A percentile compares a stretch with the other conserved stretches of the same genome.
phyloP scores from a whole-genome alignment of 2,329 filamentous ascomycete species.

The Geosmithia putterillii region DNA sequence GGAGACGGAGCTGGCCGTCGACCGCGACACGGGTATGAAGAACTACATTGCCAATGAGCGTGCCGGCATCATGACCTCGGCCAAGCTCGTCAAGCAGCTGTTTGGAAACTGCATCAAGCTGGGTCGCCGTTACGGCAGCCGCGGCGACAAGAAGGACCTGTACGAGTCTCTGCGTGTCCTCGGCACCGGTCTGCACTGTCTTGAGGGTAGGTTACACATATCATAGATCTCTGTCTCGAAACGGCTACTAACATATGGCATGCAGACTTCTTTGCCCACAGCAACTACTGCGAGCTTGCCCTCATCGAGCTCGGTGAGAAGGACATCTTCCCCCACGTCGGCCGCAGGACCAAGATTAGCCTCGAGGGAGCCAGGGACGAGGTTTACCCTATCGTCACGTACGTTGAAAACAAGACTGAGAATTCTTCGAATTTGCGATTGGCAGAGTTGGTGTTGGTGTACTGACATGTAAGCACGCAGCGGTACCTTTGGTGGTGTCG shows the following conservation, averaged over 20 bases:
- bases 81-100: constrained; percentile 61
- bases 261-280: constrained; percentile 78
- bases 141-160: constrained; percentile 55
- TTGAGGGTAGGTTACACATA: constrained; percentile 48
- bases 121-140: constrained; percentile 55
- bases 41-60: constrained; percentile 89
- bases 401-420: neutral
- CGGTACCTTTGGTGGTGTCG: constrained; percentile 88
- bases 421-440: neutral
- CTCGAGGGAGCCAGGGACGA: constrained; percentile 51
- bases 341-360: constrained; percentile 56
- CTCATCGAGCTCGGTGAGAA: constrained; percentile 76
- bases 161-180: constrained; percentile 78
- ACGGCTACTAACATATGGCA: constrained; percentile 3
- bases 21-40: constrained; percentile 68
- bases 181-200: constrained; percentile 79
- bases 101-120: constrained; percentile 66
- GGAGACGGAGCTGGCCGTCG: constrained; percentile 63
- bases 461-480: constrained; percentile 1
- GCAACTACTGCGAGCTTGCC: constrained; percentile 82
- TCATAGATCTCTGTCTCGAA: neutral
- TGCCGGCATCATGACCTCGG: constrained; percentile 68
- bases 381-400: constrained; percentile 73
- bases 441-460: neutral
- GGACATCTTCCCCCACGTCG: constrained; percentile 79